These are phyloP conservation scores for Rhizopogon vinicolor DNA, from an alignment of 768 basidiomycete genomes.

Conservation along the genomic window DNA sequence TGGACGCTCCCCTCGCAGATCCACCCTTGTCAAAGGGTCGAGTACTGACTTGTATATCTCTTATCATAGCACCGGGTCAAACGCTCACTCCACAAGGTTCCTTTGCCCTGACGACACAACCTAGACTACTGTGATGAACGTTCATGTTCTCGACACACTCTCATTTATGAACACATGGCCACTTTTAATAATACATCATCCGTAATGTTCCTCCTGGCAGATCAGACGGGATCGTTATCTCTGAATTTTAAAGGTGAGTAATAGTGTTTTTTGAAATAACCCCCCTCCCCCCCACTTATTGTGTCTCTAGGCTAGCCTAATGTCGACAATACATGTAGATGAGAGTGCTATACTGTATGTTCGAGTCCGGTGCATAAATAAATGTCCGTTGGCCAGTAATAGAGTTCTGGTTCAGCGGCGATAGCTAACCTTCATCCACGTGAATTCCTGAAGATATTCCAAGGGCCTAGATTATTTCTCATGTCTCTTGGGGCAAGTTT, in stretches of 20 bases:
- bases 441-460: slow-evolving; percentile 3
- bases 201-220: neutral
- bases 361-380: no score
- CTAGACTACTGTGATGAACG: neutral
- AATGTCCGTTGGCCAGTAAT: neutral
- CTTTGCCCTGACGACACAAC: neutral
- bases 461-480: neutral
- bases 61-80: neutral
- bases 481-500: neutral
- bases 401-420: slow-evolving; percentile 10
- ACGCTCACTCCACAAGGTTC: neutral
- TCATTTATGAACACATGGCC: slow-evolving; percentile 4
- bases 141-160: neutral
- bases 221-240: slow-evolving; percentile 2
- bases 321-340: no score
- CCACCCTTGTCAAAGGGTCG: neutral
- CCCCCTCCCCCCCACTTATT: no score
- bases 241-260: slow-evolving; percentile 13
- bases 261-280: no score
- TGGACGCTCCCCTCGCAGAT: neutral
- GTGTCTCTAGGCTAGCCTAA: no score
- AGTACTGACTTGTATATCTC: neutral
- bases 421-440: slow-evolving; percentile 12
- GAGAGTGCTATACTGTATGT: no score
- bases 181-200: neutral